Conservation (phyloP, 1,284 basidiomycete species). For the Ustilago crameri region DNA sequence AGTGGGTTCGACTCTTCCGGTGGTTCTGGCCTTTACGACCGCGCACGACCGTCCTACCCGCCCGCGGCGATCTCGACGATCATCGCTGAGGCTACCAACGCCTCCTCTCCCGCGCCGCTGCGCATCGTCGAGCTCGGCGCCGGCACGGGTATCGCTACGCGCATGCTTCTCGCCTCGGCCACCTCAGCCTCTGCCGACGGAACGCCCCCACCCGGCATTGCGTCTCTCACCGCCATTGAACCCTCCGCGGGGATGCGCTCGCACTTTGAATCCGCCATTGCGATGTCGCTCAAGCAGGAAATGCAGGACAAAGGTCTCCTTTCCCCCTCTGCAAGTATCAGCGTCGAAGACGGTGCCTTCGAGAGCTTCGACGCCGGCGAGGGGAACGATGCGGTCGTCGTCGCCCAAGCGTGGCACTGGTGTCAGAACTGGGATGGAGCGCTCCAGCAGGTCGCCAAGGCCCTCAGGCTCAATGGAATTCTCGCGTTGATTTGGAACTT, state of each 20-base stretch:
- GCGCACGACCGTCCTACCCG: constrained; percentile 55
- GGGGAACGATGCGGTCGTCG: constrained; percentile 54
- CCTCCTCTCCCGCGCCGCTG: constrained; percentile 25
- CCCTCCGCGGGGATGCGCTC: constrained; percentile 59
- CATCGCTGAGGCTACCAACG: constrained; percentile 31
- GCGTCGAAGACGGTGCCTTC: constrained; percentile 54
- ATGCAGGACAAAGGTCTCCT: constrained; percentile 44
- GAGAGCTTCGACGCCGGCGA: constrained; percentile 49
- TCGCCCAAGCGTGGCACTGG: constrained; percentile 66
- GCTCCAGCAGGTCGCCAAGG: constrained; percentile 38
- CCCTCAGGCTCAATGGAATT: constrained; percentile 49
- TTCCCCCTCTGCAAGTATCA: constrained; percentile 28
- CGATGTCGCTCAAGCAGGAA: constrained; percentile 25
- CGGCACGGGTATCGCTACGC: constrained; percentile 62
- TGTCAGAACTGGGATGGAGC: constrained; percentile 54
- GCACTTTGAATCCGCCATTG: constrained; percentile 41
- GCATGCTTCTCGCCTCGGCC: constrained; percentile 50
- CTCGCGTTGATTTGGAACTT: constrained; percentile 65
- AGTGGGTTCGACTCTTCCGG: constrained; percentile 52
- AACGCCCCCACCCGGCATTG: constrained; percentile 33
- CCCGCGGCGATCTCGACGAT: constrained; percentile 46
- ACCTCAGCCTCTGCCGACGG: constrained; percentile 33
- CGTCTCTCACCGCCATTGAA: constrained; percentile 45
- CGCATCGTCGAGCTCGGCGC: constrained; percentile 62
- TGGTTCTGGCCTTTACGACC: constrained; percentile 53